Evolutionary conservation across 1,284 basidiomycete genomes (phyloP).

Genomic region (Lignosus rhinocerotis): DNA sequence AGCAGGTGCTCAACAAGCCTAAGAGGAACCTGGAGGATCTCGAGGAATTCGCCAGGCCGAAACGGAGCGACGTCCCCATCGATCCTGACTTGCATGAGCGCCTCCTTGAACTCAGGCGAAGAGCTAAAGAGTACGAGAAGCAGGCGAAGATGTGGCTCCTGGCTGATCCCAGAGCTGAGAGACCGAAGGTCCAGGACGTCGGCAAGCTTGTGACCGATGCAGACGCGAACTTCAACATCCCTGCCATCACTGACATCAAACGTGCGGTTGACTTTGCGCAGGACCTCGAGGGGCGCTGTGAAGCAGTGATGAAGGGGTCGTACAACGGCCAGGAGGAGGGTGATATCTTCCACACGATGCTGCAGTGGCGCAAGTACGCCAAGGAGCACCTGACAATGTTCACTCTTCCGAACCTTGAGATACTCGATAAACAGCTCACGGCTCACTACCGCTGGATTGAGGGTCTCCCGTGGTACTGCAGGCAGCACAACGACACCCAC

Average conservation of each 20-base stretch:
- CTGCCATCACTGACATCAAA: conserved; percentile 64
- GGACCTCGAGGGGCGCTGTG: conserved; percentile 72
- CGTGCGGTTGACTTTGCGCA: conserved; percentile 68
- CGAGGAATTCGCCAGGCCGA: conserved; percentile 62
- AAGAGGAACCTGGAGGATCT: conserved; percentile 73
- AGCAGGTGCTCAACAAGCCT: conserved; percentile 59
- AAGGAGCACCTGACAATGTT: conserved; percentile 72
- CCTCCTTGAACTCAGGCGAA: conserved; percentile 56
- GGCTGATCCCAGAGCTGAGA: conserved; percentile 49
- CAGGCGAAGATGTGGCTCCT: conserved; percentile 70
- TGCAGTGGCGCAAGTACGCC: conserved; percentile 70
- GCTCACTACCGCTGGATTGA: conserved; percentile 69
- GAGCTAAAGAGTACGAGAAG: conserved; percentile 75
- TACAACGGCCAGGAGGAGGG: conserved; percentile 56
- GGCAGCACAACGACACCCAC: conserved; percentile 60
- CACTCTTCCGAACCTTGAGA: conserved; percentile 68
- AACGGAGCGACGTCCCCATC: conserved; percentile 56
- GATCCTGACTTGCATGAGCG: conserved; percentile 61
- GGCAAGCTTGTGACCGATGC: conserved; percentile 65
- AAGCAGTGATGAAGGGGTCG: conserved; percentile 65
- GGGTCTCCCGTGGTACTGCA: conserved; percentile 75
- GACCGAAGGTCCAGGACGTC: conserved; percentile 67
- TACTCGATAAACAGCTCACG: conserved; percentile 64
- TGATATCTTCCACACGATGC: conserved; percentile 68
- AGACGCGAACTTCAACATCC: conserved; percentile 73